Conservation (phyloP, 352 stramenopile genomes). For the Phytophthora megakarya region DNA sequence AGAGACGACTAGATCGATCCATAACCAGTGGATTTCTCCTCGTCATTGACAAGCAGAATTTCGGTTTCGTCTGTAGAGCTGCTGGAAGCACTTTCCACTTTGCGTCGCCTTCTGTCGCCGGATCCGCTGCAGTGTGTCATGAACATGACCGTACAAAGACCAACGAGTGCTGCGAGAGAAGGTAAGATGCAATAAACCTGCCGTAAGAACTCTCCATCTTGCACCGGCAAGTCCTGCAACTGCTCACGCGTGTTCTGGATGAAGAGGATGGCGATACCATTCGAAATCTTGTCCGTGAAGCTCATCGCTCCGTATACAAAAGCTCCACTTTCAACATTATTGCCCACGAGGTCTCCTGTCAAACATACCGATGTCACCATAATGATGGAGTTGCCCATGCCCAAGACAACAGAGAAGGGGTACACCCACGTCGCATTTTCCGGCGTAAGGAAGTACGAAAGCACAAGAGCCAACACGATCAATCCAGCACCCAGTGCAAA, state of each 20-base stretch:
- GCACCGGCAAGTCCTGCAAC: slow-evolving; percentile 52
- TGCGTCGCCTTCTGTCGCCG: slow-evolving; percentile 27
- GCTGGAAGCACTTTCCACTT: slow-evolving; percentile 28
- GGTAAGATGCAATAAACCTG: slow-evolving; percentile 78
- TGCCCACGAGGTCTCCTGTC: slow-evolving; percentile 81
- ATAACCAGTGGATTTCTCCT: slow-evolving; percentile 21
- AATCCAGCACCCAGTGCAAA: slow-evolving; percentile 65
- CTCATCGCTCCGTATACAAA: slow-evolving; percentile 90
- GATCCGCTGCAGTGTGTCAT: slow-evolving; percentile 71
- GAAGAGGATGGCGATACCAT: slow-evolving; percentile 78
- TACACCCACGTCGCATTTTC: slow-evolving; percentile 77
- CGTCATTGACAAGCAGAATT: slow-evolving; percentile 25
- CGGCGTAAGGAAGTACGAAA: slow-evolving; percentile 67
- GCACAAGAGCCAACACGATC: slow-evolving; percentile 51
- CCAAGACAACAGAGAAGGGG: slow-evolving; percentile 66
- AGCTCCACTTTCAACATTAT: slow-evolving; percentile 81
- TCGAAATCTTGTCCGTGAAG: slow-evolving; percentile 90
- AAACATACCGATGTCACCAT: slow-evolving; percentile 89
- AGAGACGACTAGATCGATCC: slow-evolving; percentile 18
- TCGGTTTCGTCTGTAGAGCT: slow-evolving; percentile 40
- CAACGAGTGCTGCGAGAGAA: slow-evolving; percentile 60
- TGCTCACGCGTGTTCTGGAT: slow-evolving; percentile 85
- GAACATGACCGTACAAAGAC: slow-evolving; percentile 67
- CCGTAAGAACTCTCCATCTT: slow-evolving; percentile 75
- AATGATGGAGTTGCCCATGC: slow-evolving; percentile 87